Evolutionary conservation across 1,139 yeast species (phyloP), one percentile per base, ranked within the genome.

Genomic region (Kodamaea suecica): DNA sequence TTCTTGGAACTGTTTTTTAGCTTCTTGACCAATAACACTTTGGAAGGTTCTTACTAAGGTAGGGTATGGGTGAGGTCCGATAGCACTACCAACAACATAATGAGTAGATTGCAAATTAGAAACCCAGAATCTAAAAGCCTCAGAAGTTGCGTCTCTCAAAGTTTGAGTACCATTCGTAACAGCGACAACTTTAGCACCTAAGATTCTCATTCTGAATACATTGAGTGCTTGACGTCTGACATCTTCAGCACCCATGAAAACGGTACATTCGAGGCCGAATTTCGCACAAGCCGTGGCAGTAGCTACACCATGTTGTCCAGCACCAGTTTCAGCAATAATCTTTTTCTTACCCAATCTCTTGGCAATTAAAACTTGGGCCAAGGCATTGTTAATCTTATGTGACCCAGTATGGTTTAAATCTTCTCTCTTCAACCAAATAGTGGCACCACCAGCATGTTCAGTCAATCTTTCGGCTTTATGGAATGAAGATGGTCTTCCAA

Each of bases 301-400:
- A 30, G 99, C 99, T 29, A 92, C 99, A 68, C 99, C 99, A 59
- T 92, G 99, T 70, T 92, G 99, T 44, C 99, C 99, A 36, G 99
- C 99, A 62, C 99, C 99, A 30, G 99, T 92, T 68, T 92, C 99
- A 30, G 99, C 99, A 58, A 92, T 92, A 43, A 92, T 78, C 50
- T 84, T 80, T 42, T 70, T 80, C 70, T 92, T 92, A 33, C 98
- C 98, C 49, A 94, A 72, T 60, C 98, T 77, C 61, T 76, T 85
- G 24, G 98, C 98, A 48, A 92, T 73, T 42, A 92, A 71, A 16
- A 87, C 92, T 69, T 92, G 99, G 14, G 97, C 97, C 45, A 92
- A 66, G 17, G 98, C 97, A 53, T 92, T 92, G 64, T 92, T 92
- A 58, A 92, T 92, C 66, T 92, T 92, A 67, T 92, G 99, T 27